Evolutionary conservation across 2,329 filamentous ascomycete genomes (phyloP), one percentile per base, ranked within the genome.

Genomic region (Botrytis sinoallii): DNA sequence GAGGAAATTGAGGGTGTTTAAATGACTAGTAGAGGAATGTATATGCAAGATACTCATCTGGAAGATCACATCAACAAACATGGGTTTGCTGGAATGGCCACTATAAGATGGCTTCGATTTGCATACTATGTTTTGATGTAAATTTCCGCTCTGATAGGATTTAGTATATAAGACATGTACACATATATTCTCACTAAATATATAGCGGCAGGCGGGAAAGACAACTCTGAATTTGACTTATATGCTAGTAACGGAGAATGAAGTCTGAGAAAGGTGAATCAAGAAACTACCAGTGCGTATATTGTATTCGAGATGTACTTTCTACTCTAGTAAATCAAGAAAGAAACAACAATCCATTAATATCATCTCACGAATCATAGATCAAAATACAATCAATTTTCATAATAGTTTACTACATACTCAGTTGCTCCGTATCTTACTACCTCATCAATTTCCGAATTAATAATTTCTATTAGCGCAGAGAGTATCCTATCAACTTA

Each of bases 391-490:
- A 29, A 29, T 57, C 3, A 18, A 9, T 57, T 4, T n/a, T 4
- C 52, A 9, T 16, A 18, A 16, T 3, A 3, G 14, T 4, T 29
- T 29, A 18, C 12, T 9, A 8, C n/a, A 18, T 29, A 3, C n/a
- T 29, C 25, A 1, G 4, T 3, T 55, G 14, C 5, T 18, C 25
- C 14, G 6, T 7, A 29, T 4, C 29, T 18, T 29, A 6, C n/a
- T 29, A 18, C 3, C 52, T 18, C n/a, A 3, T 29, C 14, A 2
- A 29, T 57, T 55, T 32, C 52, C 52, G 3, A 57, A 4, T 57
- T 1, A 8, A 8, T 9, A 3, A 29, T 29, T 29, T 9, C 6
- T 2, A 4, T 9, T 18, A 3, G 14, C 5, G n/a, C n/a, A 57
- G 14, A 6, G 29, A 29, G 18, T 6, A 29, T 57, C 14, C 18